Base-by-base conservation (phyloP, 129 eudicot genomes). In the Gnaphalium uliginosum region DNA sequence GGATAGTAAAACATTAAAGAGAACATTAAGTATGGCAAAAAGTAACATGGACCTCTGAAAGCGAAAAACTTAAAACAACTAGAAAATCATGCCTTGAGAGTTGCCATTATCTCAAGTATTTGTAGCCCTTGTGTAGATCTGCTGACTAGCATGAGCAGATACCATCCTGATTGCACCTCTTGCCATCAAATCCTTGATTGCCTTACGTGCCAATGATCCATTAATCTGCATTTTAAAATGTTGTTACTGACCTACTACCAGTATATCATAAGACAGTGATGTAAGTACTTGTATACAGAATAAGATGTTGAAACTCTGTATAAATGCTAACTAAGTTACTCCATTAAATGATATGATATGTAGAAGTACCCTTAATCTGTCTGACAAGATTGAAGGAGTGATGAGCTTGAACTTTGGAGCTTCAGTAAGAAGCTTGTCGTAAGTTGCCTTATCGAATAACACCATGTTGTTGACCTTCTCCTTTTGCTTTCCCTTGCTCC, bases 401-500 rank as follows among this genome's bases (percentile, higher is more conserved):
- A 93, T 85, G 30, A 93, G 90, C 87, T 93, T 93, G 85, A 65
- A 87, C 70, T 93, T 93, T 6, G 96, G 96, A 33, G 92, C 96
- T 81, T 93, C 98, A 25, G 88, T n/a, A 13, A 90, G 87, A 76
- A 93, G 91, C 93, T 93, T 93, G 71, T 93, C 98, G 33, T 90
- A 93, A 10, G 98, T 93, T 5, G 89, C 87, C 91, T 90, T 89
- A 72, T 90, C 98, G 37, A 93, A 90, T 39, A 93, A 70, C 53
- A 93, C 98, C 98, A 93, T 87, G 90, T 92, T 92, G 92, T 92
- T 92, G 81, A 89, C 98, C 96, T 92, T 92, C 85, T 92, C 98
- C 92, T 92, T 92, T 85, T 92, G 97, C 87, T 92, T 92, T 48
- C 97, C 96, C 79, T 92, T 92, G 87, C 97, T 92, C 97, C 98